phyloP scores from a whole-genome alignment of 2,329 filamentous ascomycete species.

The Magnaporthiopsis incrustans region DNA sequence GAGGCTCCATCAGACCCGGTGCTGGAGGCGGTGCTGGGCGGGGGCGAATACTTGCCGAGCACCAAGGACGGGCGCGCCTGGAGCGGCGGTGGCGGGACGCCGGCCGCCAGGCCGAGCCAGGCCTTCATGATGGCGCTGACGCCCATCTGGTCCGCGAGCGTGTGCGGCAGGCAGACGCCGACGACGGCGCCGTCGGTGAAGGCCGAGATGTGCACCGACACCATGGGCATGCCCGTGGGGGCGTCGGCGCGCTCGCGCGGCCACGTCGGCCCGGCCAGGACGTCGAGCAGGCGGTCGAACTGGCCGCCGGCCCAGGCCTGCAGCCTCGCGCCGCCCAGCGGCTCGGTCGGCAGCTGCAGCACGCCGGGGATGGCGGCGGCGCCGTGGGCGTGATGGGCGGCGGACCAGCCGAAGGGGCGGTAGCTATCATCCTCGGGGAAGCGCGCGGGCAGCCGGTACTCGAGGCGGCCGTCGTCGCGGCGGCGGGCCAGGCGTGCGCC shows the following conservation, averaged over 20 bases:
- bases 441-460: constrained; percentile 2
- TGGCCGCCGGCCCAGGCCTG: background rate
- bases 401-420: background rate
- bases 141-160: constrained; percentile 1
- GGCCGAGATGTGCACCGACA: constrained; percentile 2
- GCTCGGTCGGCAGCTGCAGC: background rate
- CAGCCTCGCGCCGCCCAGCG: background rate
- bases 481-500: constrained; percentile 1
- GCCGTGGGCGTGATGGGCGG: background rate
- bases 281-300: background rate
- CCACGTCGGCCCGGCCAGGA: constrained; percentile 1
- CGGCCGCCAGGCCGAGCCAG: background rate
- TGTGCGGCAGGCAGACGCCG: background rate
- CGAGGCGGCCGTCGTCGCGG: constrained; percentile 3
- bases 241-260: background rate
- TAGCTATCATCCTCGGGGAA: background rate
- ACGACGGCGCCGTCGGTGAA: background rate
- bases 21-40: too few species aligned
- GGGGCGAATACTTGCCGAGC: background rate
- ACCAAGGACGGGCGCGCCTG: background rate
- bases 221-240: background rate
- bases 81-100: background rate
- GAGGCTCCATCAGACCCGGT: too few species aligned
- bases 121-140: background rate
- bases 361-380: background rate